Conservation (phyloP, 1,139 yeast species). For the Protomyces macrosporus region DNA sequence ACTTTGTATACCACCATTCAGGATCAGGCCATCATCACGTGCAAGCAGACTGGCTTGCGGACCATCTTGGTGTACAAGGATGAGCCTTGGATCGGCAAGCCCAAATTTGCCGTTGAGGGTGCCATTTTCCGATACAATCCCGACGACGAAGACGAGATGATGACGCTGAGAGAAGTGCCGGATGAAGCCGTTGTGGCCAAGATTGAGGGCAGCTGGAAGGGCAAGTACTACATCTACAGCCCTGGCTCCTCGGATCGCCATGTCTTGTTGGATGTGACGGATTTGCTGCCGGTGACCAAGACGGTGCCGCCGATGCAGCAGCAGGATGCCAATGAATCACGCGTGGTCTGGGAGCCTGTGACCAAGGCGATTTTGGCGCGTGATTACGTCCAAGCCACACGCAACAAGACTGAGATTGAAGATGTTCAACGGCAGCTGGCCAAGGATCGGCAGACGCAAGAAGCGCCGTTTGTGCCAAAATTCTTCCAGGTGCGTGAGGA, state of each 20-base stretch:
- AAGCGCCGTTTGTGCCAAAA: conserved; percentile 15
- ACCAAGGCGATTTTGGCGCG: conserved; percentile 61
- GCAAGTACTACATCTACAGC: conserved; percentile 15
- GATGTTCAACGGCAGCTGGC: conserved; percentile 61
- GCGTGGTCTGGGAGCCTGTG: conserved; percentile 67
- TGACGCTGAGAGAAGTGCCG: conserved; percentile 44
- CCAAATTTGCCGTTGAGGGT: conserved; percentile 43
- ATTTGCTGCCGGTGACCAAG: conserved; percentile 14
- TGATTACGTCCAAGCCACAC: conserved; percentile 56
- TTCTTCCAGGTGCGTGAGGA: conserved; percentile 17
- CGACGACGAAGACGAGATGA: conserved; percentile 47
- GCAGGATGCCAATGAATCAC: conserved; percentile 59
- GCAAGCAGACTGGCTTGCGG: conserved; percentile 40
- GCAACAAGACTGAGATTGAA: conserved; percentile 59
- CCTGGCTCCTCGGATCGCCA: conserved; percentile 20
- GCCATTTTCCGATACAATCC: conserved; percentile 59
- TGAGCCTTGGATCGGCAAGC: conserved; percentile 77
- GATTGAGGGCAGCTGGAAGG: conserved; percentile 27
- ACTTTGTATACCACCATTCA: conserved; percentile 65
- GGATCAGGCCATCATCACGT: conserved; percentile 58
- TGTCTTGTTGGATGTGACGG: conserved; percentile 26
- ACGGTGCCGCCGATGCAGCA: conserved; percentile 49
- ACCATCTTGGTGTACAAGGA: conserved; percentile 59
- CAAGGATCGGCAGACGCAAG: conserved; percentile 50
- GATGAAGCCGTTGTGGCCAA: conserved; percentile 21